A percentile compares a stretch with the other conserved stretches of the same genome.
These are phyloP conservation scores for Botrytis cinerea DNA, from an alignment of 2,329 filamentous ascomycete species.

Conservation along the genomic window DNA sequence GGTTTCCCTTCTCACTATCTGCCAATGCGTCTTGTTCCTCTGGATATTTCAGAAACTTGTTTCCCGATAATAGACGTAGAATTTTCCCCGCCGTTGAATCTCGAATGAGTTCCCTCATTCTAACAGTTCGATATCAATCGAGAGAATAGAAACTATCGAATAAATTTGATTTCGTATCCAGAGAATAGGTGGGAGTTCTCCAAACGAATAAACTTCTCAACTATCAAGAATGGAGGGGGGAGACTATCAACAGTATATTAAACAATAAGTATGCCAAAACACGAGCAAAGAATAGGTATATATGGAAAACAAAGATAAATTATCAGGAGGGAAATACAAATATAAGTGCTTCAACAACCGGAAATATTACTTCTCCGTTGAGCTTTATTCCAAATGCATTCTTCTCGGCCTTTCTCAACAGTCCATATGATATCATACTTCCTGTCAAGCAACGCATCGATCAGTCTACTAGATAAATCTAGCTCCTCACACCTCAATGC, in stretches of 20 bases:
- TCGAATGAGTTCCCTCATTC: slow-evolving; percentile 19
- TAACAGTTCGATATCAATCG: background rate
- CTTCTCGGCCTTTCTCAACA: background rate
- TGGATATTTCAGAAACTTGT: background rate
- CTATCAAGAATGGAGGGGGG: background rate
- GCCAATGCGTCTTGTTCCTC: background rate
- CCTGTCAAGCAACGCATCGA: background rate
- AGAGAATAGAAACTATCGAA: background rate
- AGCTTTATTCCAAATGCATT: background rate
- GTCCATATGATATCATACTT: slow-evolving; percentile 15
- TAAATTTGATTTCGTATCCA: background rate
- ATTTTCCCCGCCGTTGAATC: slow-evolving; percentile 5
- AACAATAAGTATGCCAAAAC: background rate
- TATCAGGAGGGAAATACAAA: background rate
- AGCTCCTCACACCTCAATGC: background rate
- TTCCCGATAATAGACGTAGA: background rate
- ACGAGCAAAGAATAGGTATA: background rate
- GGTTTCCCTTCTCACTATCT: background rate
- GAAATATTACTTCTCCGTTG: background rate
- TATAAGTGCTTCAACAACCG: background rate
- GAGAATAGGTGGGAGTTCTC: background rate
- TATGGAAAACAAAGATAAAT: background rate
- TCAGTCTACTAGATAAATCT: background rate
- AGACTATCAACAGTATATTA: background rate
- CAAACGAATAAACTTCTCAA: background rate